Base-by-base conservation (phyloP, 768 basidiomycete genomes). In the Russula griseocarnosa region DNA sequence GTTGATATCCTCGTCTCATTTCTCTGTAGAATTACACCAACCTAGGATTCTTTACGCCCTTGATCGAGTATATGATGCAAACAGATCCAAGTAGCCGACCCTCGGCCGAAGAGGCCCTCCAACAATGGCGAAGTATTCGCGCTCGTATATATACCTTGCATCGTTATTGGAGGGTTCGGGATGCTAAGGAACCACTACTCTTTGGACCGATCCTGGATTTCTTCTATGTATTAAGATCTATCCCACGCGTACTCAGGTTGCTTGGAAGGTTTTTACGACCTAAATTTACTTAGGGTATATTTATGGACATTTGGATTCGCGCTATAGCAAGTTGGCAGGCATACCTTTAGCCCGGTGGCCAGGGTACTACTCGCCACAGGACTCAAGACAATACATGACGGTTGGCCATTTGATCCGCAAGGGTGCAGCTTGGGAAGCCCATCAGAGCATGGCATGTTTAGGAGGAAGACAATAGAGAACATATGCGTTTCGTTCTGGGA, bases 21-120 rank as follows among this genome's bases (percentile, higher is more conserved):
- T 20, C 9, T 52, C 11, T 10, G 3, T 20, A 63, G 62, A 53
- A 40, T 16, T 59, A 59, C 18, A 40, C 34, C 2, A 64, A 64
- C 38, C 7, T 52, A 10, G 8, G 18, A 5, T 62, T 62, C 50
- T 52, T 62, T 7, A 34, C 10, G 7, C 62, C 55, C 13, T 18
- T 62, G 9, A 34, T 51, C 40, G 62, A 57, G 22, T 5, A 16
- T 11, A 62, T 62, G 62, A 58, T 18, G 10, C 62, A 58, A 40
- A 24, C 3, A 0, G 49, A 62, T 11, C 61, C 61, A 20, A 24
- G 38, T 34, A 11, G 28, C 6, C 55, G 61, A 13, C 55, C 61
- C 18, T 51, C 61, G 1, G 61, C 61, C 14, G 49, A 42, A 26
- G 26, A 44, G 11, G 61, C 49, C 16, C 30, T 62, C 28, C 47